Percentiles rank a stretch among this genome's conserved stretches.
These are phyloP conservation scores for Ceratocystis destructans DNA, from an alignment of 2,329 filamentous ascomycete species.

Conservation along the genomic window DNA sequence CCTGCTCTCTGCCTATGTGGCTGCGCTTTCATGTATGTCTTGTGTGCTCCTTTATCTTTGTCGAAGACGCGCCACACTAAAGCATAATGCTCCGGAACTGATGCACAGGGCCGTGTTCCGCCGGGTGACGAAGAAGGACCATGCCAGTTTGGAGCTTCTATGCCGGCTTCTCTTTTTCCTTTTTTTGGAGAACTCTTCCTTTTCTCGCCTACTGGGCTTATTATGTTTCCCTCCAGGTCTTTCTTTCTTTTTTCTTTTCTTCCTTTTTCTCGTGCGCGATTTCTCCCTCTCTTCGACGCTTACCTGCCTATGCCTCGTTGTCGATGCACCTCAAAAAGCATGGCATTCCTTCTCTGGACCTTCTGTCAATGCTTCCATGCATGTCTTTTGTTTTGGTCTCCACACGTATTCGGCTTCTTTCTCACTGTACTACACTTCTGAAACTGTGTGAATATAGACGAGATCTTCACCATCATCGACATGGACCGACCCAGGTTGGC, in stretches of 20 bases:
- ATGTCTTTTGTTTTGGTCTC: slow-evolving; percentile 5
- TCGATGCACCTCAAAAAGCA: neutral
- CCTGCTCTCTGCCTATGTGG: neutral
- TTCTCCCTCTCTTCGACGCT: neutral
- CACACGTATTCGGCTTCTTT: slow-evolving; percentile 3
- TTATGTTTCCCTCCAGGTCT: too few species aligned
- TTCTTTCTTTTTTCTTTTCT: neutral
- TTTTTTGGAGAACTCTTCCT: neutral
- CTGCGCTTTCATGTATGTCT: neutral
- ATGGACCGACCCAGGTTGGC: neutral
- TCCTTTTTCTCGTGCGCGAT: neutral
- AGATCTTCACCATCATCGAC: slow-evolving; percentile 1
- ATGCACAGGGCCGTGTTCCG: slow-evolving; percentile 4
- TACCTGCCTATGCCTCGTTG: neutral
- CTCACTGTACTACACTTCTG: neutral
- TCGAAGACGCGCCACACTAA: neutral
- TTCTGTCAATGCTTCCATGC: slow-evolving; percentile 17
- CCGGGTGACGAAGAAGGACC: neutral
- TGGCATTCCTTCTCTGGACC: slow-evolving; percentile 5
- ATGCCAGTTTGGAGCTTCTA: neutral
- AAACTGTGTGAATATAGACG: slow-evolving; percentile 2
- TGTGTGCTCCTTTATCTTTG: neutral
- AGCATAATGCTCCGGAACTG: neutral
- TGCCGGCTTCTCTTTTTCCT: neutral
- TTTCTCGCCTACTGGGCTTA: neutral